These are phyloP conservation scores for Vanrija sp. DNA, from an alignment of 1,284 basidiomycete genomes.

Conservation along the genomic window DNA sequence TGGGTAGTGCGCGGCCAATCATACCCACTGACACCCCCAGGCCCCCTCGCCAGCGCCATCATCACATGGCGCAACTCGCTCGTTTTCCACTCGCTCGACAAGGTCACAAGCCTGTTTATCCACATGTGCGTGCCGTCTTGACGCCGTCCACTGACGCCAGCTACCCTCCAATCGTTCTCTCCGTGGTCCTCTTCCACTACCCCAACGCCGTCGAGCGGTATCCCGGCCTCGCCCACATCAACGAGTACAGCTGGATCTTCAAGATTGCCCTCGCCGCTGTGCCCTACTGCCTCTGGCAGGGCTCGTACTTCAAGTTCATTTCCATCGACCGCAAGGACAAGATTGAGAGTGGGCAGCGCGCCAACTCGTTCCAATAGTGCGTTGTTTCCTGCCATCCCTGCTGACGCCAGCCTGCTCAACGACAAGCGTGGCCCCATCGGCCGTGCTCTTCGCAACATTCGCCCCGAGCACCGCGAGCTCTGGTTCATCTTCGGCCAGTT, in stretches of 20 bases:
- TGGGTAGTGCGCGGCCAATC: slow-evolving; percentile 21
- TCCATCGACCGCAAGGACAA: slow-evolving; percentile 76
- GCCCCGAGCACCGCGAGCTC: slow-evolving; percentile 60
- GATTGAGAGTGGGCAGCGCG: slow-evolving; percentile 78
- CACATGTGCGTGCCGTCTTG: slow-evolving; percentile 58
- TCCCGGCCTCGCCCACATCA: slow-evolving; percentile 64
- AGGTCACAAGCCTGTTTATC: slow-evolving; percentile 84
- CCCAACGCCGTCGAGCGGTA: slow-evolving; percentile 58
- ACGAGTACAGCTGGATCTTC: slow-evolving; percentile 44
- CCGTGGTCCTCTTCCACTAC: slow-evolving; percentile 5
- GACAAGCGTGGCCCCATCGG: slow-evolving; percentile 81
- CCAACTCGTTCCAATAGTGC: slow-evolving; percentile 72
- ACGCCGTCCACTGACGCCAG: slow-evolving; percentile 1
- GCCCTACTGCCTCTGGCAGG: slow-evolving; percentile 73
- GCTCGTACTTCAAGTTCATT: slow-evolving; percentile 88
- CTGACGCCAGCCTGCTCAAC: slow-evolving; percentile 60
- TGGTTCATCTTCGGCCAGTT: slow-evolving; percentile 84
- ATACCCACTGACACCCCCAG: slow-evolving; percentile 27
- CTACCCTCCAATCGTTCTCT: neutral
- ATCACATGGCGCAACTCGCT: slow-evolving; percentile 93
- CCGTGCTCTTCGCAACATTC: slow-evolving; percentile 59
- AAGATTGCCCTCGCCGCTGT: slow-evolving; percentile 44
- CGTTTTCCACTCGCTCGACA: slow-evolving; percentile 93
- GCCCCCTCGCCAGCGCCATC: slow-evolving; percentile 83
- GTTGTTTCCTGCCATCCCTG: slow-evolving; percentile 2